A percentile compares a stretch with the other conserved stretches of the same genome.
Evolutionary conservation across 2,329 filamentous ascomycete genomes (phyloP).

Genomic region (Sporothrix luriei): DNA sequence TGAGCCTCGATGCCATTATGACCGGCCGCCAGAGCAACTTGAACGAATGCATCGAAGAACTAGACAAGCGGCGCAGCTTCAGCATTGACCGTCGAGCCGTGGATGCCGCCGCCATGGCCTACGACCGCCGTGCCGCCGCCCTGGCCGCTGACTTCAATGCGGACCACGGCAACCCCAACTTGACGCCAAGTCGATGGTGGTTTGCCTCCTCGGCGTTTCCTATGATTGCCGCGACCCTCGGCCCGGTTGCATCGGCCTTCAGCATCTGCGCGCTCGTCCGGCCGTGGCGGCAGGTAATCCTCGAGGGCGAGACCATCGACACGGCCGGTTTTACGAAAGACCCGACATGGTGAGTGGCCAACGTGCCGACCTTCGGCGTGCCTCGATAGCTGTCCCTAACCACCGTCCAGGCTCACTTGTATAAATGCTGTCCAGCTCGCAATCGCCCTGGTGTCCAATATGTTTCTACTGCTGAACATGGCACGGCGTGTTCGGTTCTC

Average conservation of each 20-base stretch:
- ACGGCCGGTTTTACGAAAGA: slow-evolving; percentile 61
- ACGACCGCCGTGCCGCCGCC: neutral
- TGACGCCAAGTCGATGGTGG: slow-evolving; percentile 60
- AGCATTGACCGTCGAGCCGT: slow-evolving; percentile 4
- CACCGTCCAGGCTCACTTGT: slow-evolving; percentile 56
- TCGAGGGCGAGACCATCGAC: slow-evolving; percentile 51
- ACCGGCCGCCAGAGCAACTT: slow-evolving; percentile 3
- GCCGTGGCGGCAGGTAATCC: slow-evolving; percentile 68
- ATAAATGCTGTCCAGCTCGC: slow-evolving; percentile 78
- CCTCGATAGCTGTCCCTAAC: neutral
- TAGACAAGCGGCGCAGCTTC: slow-evolving; percentile 21
- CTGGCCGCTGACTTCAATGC: neutral
- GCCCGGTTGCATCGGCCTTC: slow-evolving; percentile 83
- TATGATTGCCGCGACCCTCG: slow-evolving; percentile 79
- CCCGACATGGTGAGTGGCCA: slow-evolving; percentile 64
- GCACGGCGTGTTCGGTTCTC: slow-evolving; percentile 76
- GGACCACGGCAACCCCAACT: neutral
- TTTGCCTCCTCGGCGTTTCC: slow-evolving; percentile 68
- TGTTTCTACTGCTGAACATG: slow-evolving; percentile 86
- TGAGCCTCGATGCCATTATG: slow-evolving; percentile 5
- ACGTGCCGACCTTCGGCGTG: neutral
- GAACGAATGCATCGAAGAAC: neutral
- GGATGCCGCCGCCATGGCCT: neutral
- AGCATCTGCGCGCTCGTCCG: slow-evolving; percentile 84
- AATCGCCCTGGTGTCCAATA: slow-evolving; percentile 75